These are phyloP conservation scores for Cyamopsis tetragonoloba DNA, from an alignment of 306 rosid species.

Conservation along the genomic window DNA sequence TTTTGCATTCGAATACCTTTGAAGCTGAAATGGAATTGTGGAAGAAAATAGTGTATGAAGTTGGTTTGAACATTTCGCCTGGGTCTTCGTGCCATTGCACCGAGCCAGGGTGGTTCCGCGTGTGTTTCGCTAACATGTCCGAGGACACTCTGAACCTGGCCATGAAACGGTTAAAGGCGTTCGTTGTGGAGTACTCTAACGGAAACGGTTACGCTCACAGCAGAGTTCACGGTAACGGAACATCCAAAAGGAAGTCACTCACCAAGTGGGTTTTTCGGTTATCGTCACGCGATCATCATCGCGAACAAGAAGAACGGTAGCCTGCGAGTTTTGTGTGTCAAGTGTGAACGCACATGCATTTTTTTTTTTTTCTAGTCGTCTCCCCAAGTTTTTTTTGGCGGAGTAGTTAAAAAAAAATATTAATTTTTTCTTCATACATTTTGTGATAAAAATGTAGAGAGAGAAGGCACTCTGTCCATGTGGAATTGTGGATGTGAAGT, in stretches of 20 bases:
- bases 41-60: constrained; percentile 68
- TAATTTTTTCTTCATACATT: background rate
- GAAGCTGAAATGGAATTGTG: constrained; percentile 76
- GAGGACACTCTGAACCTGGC: constrained; percentile 54
- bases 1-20: constrained; percentile 52
- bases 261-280: constrained; percentile 88
- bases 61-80: constrained; percentile 65
- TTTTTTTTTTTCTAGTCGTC: background rate
- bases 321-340: constrained; percentile 13
- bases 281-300: constrained; percentile 49
- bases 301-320: constrained; percentile 60
- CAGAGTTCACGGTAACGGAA: background rate
- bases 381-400: constrained; percentile 32
- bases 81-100: constrained; percentile 79
- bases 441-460: constrained; percentile 30
- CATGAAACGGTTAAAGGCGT: constrained; percentile 50
- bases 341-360: constrained; percentile 3
- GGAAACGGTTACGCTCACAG: background rate
- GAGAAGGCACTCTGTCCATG: constrained; percentile 62
- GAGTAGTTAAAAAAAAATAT: constrained; percentile 32
- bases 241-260: constrained; percentile 47
- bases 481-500: constrained; percentile 62
- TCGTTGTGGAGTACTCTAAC: constrained; percentile 36
- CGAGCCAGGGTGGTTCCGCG: constrained; percentile 83
- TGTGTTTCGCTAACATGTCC: constrained; percentile 79